Evolutionary conservation across 2,329 filamentous ascomycete species (phyloP), one percentile per base, ranked within the genome.

Genomic region (Ceratocystis ficicola): DNA sequence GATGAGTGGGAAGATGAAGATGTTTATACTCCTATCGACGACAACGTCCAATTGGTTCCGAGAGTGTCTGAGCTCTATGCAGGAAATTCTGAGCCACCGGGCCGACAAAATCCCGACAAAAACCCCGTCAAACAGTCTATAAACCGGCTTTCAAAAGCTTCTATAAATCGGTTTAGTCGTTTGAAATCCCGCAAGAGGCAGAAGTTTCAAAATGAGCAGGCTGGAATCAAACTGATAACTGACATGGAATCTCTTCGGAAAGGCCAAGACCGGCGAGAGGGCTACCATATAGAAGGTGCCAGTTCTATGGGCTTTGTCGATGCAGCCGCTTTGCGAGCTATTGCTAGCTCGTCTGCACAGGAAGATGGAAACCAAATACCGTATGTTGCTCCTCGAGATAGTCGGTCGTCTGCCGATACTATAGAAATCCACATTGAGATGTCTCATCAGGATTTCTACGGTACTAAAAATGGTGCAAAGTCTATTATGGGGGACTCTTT

Each of bases 351-450:
- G 12, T 79, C 81, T 1, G 79, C 74, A 4, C 79, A 80, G 10
- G 77, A 80, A 1, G 22, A 64, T 22, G 32, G 17, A 17, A 63
- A 36, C 22, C 82, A 81, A 1, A 76, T 81, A n/a, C 81, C 81
- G 44, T 82, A 78, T 69, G 25, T 71, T 68, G 69, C 70, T 15
- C 36, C 36, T 68, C 64, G 72, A 28, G 72, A 72, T 5, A 72
- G 73, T 10, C 83, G 84, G 68, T 77, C 89, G 12, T 10, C 55
- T 3, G 89, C 87, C 82, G 81, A 67, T 84, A 87, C 70, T 79
- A 84, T n/a, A 85, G 85, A 1, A 90, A 90, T 67, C 80, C 87
- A 52, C 12, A 84, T 90, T 63, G 81, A 83, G 15, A 76, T 90
- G 59, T 82, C 86, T 1, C 81, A 83, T 15, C 80, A 81, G 22